phyloP scores from a whole-genome alignment of 768 basidiomycete species.

The Steccherinum ochraceum region DNA sequence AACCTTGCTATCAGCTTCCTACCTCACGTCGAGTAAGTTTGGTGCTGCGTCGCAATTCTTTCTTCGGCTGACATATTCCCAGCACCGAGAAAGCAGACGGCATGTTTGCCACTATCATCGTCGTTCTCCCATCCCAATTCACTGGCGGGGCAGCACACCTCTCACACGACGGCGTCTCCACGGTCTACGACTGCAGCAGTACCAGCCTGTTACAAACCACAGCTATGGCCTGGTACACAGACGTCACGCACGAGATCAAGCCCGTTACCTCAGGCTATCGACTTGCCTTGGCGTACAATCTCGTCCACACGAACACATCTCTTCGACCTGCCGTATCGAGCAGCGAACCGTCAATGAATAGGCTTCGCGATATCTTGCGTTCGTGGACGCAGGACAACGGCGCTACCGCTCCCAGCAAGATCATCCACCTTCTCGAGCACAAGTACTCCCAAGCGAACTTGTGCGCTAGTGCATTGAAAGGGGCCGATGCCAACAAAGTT shows the following conservation, averaged over 20 bases:
- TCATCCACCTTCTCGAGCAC: slow-evolving; percentile 30
- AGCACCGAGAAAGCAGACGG: slow-evolving; percentile 41
- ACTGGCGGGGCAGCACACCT: slow-evolving; percentile 40
- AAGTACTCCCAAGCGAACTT: slow-evolving; percentile 26
- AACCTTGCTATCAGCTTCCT: slow-evolving; percentile 25
- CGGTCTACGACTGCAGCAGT: slow-evolving; percentile 30
- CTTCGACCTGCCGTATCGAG: slow-evolving; percentile 24
- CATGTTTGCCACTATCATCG: slow-evolving; percentile 47
- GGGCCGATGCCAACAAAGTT: slow-evolving; percentile 30
- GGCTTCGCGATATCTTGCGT: slow-evolving; percentile 27
- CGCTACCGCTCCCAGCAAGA: slow-evolving; percentile 16
- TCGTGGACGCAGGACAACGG: slow-evolving; percentile 28
- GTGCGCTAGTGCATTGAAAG: slow-evolving; percentile 27
- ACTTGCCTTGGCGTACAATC: slow-evolving; percentile 44
- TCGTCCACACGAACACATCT: slow-evolving; percentile 31
- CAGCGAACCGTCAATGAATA: slow-evolving; percentile 13
- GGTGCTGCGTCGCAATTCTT: background rate
- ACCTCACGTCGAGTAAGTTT: slow-evolving; percentile 39
- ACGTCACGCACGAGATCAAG: slow-evolving; percentile 45
- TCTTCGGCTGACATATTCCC: background rate
- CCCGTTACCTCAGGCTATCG: slow-evolving; percentile 43
- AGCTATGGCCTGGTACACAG: slow-evolving; percentile 47
- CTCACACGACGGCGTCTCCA: slow-evolving; percentile 28
- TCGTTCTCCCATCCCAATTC: slow-evolving; percentile 41
- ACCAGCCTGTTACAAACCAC: slow-evolving; percentile 28